Evolutionary conservation across 1,284 basidiomycete species (phyloP).

Genomic region (Cryptococcus sp.): DNA sequence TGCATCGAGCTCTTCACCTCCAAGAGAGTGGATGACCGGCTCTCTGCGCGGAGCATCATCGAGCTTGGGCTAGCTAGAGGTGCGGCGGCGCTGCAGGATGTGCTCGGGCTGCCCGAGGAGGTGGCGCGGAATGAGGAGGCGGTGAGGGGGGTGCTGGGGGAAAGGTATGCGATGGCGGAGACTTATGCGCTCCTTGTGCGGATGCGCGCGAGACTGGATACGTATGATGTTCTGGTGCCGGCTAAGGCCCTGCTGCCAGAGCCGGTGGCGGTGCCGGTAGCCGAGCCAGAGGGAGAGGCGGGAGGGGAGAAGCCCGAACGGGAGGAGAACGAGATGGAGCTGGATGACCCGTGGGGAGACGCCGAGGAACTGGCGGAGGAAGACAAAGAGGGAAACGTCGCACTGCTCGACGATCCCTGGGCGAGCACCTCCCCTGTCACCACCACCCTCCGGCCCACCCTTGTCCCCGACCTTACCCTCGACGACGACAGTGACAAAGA

Average conservation of each 20-base stretch:
- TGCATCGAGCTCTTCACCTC: slow-evolving; percentile 6
- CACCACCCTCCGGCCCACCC: not conserved
- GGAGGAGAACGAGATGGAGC: slow-evolving; percentile 41
- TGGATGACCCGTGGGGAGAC: slow-evolving; percentile 73
- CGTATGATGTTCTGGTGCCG: slow-evolving; percentile 11
- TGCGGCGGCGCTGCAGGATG: not conserved
- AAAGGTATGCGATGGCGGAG: not conserved
- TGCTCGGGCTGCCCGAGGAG: not conserved
- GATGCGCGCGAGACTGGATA: slow-evolving; percentile 10
- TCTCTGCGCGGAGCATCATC: slow-evolving; percentile 1
- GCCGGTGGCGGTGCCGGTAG: not conserved
- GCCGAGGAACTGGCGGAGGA: slow-evolving; percentile 39
- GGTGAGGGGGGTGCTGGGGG: not conserved
- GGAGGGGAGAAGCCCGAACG: not conserved
- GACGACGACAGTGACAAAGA: not conserved
- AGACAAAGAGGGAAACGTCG: slow-evolving; percentile 1
- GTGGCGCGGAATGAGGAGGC: not conserved
- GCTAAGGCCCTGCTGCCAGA: not conserved
- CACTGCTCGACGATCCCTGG: slow-evolving; percentile 30
- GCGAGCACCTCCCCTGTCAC: slow-evolving; percentile 26
- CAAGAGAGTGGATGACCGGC: slow-evolving; percentile 6
- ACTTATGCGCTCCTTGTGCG: slow-evolving; percentile 9
- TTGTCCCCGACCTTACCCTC: not conserved
- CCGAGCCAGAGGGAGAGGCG: not conserved
- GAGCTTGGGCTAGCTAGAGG: slow-evolving; percentile 8